Conservation (phyloP, 352 stramenopile genomes). For the Paralagenidium karlingii region DNA sequence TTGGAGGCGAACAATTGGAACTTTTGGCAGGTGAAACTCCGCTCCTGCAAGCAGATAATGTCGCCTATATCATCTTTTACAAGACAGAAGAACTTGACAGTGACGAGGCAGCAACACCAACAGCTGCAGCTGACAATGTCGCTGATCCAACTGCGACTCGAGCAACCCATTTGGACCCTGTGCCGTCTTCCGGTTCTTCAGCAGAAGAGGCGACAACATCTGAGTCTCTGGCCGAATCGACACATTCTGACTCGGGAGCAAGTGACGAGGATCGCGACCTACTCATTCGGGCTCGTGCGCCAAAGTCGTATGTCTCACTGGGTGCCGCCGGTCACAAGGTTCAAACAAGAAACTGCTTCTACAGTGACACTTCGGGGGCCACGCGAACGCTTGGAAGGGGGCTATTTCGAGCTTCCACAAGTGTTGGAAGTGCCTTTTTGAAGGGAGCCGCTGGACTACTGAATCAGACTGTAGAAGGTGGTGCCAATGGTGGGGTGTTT, state of each 20-base stretch:
- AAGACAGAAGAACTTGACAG: slow-evolving; percentile 58
- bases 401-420: slow-evolving; percentile 75
- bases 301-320: too few relatives aligned
- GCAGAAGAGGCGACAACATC: too few relatives aligned
- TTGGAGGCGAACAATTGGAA: slow-evolving; percentile 25
- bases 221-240: too few relatives aligned
- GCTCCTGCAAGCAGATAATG: slow-evolving; percentile 55
- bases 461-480: slow-evolving; percentile 80
- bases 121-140: slow-evolving; percentile 21
- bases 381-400: slow-evolving; percentile 68
- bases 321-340: slow-evolving; percentile 78
- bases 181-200: too few relatives aligned
- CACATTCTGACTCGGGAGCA: too few relatives aligned
- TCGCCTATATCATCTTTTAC: slow-evolving; percentile 84
- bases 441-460: slow-evolving; percentile 73
- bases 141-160: slow-evolving; percentile 15
- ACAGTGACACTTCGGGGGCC: slow-evolving; percentile 61
- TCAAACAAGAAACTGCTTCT: slow-evolving; percentile 78
- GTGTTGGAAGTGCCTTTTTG: slow-evolving; percentile 68
- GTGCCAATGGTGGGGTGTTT: slow-evolving; percentile 71
- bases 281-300: neutral
- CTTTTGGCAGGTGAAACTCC: slow-evolving; percentile 47
- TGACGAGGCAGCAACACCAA: slow-evolving; percentile 7
- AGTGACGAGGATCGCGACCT: neutral
- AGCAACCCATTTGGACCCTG: too few relatives aligned